Conservation (phyloP, 1,284 basidiomycete species). For the Sporisorium scitamineum region DNA sequence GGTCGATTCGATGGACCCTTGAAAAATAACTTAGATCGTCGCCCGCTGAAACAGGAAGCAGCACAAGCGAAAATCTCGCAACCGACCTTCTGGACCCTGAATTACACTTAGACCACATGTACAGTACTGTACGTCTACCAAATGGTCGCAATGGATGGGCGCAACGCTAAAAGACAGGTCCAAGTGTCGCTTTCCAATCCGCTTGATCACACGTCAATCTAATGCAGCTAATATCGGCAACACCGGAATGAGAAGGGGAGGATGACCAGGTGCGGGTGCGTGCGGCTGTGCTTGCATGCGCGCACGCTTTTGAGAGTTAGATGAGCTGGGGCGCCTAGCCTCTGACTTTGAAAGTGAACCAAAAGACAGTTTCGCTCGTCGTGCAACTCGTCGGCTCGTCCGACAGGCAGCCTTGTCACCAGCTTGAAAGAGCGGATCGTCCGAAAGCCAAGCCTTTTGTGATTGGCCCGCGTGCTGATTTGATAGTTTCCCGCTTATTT, state of each 20-base stretch:
- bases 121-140: too few species aligned
- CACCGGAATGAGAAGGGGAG: background rate
- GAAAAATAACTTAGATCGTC: background rate
- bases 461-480: background rate
- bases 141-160: background rate
- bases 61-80: background rate
- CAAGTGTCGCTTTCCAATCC: background rate
- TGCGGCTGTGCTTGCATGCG: background rate
- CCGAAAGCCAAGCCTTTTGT: slow-evolving; percentile 1
- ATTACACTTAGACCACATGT: background rate
- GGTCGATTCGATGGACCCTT: slow-evolving; percentile 3
- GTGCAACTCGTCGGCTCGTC: background rate
- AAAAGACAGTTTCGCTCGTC: too few species aligned
- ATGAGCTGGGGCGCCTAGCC: background rate
- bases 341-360: background rate
- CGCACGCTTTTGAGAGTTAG: background rate
- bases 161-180: background rate
- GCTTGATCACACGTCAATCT: background rate
- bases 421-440: background rate
- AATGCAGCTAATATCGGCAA: background rate
- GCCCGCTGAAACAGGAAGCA: background rate
- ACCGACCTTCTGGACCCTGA: slow-evolving; percentile 1
- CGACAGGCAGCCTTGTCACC: background rate
- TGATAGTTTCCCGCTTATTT: slow-evolving; percentile 1
- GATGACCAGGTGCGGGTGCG: background rate